Conservation (phyloP, 2,329 filamentous ascomycete genomes). For the Botryotinia globosa region DNA sequence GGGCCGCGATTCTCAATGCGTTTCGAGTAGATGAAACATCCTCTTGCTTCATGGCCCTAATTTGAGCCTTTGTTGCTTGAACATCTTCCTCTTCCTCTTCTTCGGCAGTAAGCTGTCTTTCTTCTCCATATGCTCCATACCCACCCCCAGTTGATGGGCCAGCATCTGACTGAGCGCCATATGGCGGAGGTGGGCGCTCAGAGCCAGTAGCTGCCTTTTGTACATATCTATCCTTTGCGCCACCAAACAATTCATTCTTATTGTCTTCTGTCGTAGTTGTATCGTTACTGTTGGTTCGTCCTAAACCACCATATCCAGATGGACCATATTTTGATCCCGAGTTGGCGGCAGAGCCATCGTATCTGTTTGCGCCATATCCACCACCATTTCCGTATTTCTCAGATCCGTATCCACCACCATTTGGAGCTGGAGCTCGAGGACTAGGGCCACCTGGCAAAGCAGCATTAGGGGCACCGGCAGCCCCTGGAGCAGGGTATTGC, state of each 20-base stretch:
- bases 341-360: slow-evolving; percentile 44
- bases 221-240: slow-evolving; percentile 39
- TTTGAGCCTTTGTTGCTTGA: slow-evolving; percentile 69
- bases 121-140: slow-evolving; percentile 60
- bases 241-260: slow-evolving; percentile 60
- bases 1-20: slow-evolving; percentile 63
- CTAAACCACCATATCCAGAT: slow-evolving; percentile 61
- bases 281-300: slow-evolving; percentile 45
- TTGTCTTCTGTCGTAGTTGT: slow-evolving; percentile 48
- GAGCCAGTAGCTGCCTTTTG: slow-evolving; percentile 32
- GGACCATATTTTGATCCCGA: slow-evolving; percentile 45
- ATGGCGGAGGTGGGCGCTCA: slow-evolving; percentile 32
- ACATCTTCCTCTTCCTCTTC: slow-evolving; percentile 71
- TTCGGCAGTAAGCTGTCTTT: slow-evolving; percentile 78
- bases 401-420: slow-evolving; percentile 49
- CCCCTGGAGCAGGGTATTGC: slow-evolving; percentile 32
- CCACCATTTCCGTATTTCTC: slow-evolving; percentile 52
- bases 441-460: slow-evolving; percentile 30
- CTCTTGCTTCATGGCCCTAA: slow-evolving; percentile 72
- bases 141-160: slow-evolving; percentile 25
- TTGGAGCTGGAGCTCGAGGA: slow-evolving; percentile 30
- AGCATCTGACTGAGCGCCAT: slow-evolving; percentile 30
- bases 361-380: slow-evolving; percentile 54
- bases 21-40: slow-evolving; percentile 72
- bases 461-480: slow-evolving; percentile 27